A percentile compares a stretch with the other conserved stretches of the same genome.
phyloP scores from a whole-genome alignment of 2,329 filamentous ascomycete species.

The Rasamsonia emersonii region DNA sequence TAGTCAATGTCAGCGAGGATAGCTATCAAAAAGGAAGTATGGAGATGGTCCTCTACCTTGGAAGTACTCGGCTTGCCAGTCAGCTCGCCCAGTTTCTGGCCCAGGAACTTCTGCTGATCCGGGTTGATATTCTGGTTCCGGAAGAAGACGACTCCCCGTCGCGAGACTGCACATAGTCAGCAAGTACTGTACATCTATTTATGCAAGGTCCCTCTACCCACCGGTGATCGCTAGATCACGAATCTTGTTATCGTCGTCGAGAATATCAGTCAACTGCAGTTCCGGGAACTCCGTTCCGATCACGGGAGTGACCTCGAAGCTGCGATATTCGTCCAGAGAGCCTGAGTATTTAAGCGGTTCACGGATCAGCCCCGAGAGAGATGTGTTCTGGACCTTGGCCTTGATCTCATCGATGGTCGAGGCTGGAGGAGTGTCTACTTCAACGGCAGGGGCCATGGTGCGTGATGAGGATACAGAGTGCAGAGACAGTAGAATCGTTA shows the following conservation, averaged over 20 bases:
- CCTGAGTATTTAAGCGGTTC: slow-evolving; percentile 24
- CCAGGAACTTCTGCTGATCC: slow-evolving; percentile 3
- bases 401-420: too few relatives aligned
- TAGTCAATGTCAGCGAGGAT: too few relatives aligned
- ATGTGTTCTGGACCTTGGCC: too few relatives aligned
- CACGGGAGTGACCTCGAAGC: slow-evolving; percentile 35
- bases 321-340: slow-evolving; percentile 27
- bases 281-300: slow-evolving; percentile 35
- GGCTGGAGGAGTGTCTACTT: too few relatives aligned
- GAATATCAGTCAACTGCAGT: slow-evolving; percentile 28
- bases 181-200: too few relatives aligned
- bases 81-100: slow-evolving; percentile 23
- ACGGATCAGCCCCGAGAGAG: too few relatives aligned
- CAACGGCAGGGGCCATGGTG: too few relatives aligned
- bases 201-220: not conserved
- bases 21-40: too few relatives aligned
- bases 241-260: slow-evolving; percentile 30
- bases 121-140: slow-evolving; percentile 1
- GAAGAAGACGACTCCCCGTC: slow-evolving; percentile 32
- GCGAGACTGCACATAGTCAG: too few relatives aligned
- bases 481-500: too few relatives aligned
- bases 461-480: too few relatives aligned
- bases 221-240: not conserved
- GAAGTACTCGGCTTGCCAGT: slow-evolving; percentile 31
- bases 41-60: too few relatives aligned